phyloP scores from a whole-genome alignment of 2,329 filamentous ascomycete species.

The Hymenoscyphus infarciens region DNA sequence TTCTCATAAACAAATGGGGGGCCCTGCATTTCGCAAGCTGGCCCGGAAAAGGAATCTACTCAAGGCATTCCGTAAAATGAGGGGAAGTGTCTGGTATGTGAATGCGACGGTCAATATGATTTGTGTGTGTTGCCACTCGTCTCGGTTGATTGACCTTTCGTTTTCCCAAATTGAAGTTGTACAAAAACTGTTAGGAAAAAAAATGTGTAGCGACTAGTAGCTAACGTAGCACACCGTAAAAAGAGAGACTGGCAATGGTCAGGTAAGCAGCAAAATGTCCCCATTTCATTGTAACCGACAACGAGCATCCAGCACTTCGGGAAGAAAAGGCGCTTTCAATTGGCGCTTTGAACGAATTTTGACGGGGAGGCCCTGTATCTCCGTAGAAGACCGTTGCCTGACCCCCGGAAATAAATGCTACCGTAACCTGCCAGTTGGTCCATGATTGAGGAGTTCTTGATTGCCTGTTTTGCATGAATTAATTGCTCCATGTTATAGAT shows the following conservation, averaged over 20 bases:
- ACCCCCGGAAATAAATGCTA: background rate
- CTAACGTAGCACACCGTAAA: background rate
- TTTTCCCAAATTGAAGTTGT: background rate
- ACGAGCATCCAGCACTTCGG: conserved; percentile 8
- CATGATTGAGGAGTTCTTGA: background rate
- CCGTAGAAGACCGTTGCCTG: background rate
- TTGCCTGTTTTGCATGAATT: background rate
- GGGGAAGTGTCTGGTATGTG: background rate
- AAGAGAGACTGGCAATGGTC: background rate
- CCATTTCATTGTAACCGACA: background rate
- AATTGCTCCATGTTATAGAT: background rate
- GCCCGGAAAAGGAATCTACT: conserved; percentile 7
- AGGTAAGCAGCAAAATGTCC: background rate
- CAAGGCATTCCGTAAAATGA: background rate
- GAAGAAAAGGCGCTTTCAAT: background rate
- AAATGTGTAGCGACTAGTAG: background rate
- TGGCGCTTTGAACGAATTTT: conserved; percentile 5
- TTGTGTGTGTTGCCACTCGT: background rate
- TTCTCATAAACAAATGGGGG: conserved; percentile 2
- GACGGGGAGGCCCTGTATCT: conserved; percentile 1
- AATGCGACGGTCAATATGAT: background rate
- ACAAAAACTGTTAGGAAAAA: background rate
- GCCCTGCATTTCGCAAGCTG: conserved; percentile 12
- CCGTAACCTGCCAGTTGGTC: background rate
- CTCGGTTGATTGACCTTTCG: background rate